These are phyloP conservation scores for Paraphoma chrysanthemicola DNA, from an alignment of 2,329 filamentous ascomycete genomes.

Conservation along the genomic window DNA sequence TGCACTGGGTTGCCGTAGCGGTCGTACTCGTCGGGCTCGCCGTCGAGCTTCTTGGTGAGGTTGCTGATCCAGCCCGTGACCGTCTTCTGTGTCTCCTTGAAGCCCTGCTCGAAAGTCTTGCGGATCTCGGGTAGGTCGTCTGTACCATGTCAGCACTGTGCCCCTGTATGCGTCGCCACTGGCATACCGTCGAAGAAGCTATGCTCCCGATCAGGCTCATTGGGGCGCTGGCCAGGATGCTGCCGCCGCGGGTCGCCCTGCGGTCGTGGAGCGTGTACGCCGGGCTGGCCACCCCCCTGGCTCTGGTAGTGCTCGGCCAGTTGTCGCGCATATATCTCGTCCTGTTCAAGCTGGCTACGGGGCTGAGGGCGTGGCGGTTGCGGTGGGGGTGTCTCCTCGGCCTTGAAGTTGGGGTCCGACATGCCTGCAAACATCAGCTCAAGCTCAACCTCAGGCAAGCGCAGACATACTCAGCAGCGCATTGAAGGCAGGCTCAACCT, in stretches of 20 bases:
- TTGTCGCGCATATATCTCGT: constrained; percentile 90
- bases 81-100: constrained; percentile 89
- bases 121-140: constrained; percentile 93
- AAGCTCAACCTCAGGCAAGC: background rate
- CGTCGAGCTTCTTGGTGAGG: constrained; percentile 92
- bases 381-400: constrained; percentile 67
- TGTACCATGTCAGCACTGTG: constrained; percentile 34
- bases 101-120: constrained; percentile 93
- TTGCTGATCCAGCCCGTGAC: constrained; percentile 93
- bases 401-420: constrained; percentile 61
- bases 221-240: constrained; percentile 62
- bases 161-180: background rate
- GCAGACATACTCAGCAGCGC: constrained; percentile 76
- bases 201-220: constrained; percentile 71
- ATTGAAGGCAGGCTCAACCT: constrained; percentile 93
- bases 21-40: constrained; percentile 72
- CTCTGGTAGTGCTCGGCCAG: constrained; percentile 86
- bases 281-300: constrained; percentile 27
- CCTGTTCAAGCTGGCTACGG: constrained; percentile 83
- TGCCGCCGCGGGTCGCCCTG: constrained; percentile 44
- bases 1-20: constrained; percentile 59
- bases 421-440: constrained; percentile 51
- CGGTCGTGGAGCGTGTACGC: background rate
- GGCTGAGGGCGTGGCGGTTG: constrained; percentile 80
- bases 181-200: constrained; percentile 82